Evolutionary conservation across 306 rosid genomes (phyloP), one percentile per base, ranked within the genome.

Genomic region (Vigna radiata): DNA sequence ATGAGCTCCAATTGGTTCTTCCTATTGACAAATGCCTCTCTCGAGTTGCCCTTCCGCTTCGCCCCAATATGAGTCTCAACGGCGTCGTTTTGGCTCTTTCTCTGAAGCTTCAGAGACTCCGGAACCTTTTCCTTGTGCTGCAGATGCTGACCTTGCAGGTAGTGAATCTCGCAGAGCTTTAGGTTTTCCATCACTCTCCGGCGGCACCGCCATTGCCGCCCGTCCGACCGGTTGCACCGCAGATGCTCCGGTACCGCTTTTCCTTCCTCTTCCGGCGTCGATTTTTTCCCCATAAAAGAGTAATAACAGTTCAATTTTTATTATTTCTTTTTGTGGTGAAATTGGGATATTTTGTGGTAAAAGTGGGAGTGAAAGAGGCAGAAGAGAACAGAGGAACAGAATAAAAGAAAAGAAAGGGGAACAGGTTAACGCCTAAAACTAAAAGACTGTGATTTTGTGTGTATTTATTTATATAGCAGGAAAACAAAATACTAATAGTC

Each of bases 131-230:
- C 94, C 75, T 84, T 89, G 82, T 68, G 69, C 87, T 96, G 99
- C 0, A 98, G 90, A 79, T 85, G 97, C 14, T 87, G 94, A 11
- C 96, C 96, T 77, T 96, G 99, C 13, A 87, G 90, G 58, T 89
- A 87, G 85, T 96, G 99, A 87, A 87, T 82, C 85, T 96, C 97
- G 86, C 99, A 96, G 10, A 96, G 91, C 87, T 92, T 96, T 84
- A 92, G 72, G 77, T 90, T 77, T 21, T 84, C 90, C 97, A 77
- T 89, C 49, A 87, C 99, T 68, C 87, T 82, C 76, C 98, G 84
- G 64, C 85, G 85, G 89, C 99, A 96, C 81, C 98, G 91, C 99
- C 99, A 96, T 91, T 88, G 83, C 79, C 91, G 86, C 7, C 99
- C 99, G 85, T 96, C 99, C 4, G 94, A 91, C 46, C 99, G 94